Evolutionary conservation across 1,139 yeast species (phyloP).

Genomic region (Geotrichum citri-aurantii): DNA sequence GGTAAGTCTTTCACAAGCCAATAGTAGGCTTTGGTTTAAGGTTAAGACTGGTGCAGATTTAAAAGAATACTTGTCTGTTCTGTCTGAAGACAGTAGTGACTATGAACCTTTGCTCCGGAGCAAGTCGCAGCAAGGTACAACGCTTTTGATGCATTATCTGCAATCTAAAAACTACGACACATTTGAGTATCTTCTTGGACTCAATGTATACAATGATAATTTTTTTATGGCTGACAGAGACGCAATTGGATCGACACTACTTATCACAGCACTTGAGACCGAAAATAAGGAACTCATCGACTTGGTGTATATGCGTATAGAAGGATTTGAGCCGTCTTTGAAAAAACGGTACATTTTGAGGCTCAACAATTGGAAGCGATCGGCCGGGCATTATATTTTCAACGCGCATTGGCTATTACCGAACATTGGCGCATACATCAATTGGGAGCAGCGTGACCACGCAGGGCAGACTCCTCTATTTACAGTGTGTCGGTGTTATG

Average conservation of each 20-base stretch:
- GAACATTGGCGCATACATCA: constrained; percentile 50
- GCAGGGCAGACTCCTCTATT: constrained; percentile 77
- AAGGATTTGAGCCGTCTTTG: constrained; percentile 39
- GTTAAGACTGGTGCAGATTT: constrained; percentile 29
- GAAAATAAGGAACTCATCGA: constrained; percentile 47
- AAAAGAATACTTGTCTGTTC: constrained; percentile 1
- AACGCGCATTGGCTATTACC: constrained; percentile 52
- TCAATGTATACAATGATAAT: constrained; percentile 53
- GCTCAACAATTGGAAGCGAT: constrained; percentile 48
- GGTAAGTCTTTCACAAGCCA: constrained; percentile 42
- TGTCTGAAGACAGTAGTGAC: constrained; percentile 20
- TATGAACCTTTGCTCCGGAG: constrained; percentile 47
- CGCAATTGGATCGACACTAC: constrained; percentile 48
- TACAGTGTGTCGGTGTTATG: constrained; percentile 73
- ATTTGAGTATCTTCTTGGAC: constrained; percentile 45
- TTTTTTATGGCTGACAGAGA: constrained; percentile 62
- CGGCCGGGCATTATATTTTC: constrained; percentile 69
- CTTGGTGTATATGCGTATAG: constrained; percentile 38
- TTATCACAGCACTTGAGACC: constrained; percentile 55
- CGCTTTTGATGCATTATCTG: constrained; percentile 41
- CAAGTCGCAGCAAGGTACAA: constrained; percentile 60
- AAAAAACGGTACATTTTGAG: constrained; percentile 46
- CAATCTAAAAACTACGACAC: constrained; percentile 29
- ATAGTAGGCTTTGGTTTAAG: constrained; percentile 51
- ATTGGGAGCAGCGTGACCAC: constrained; percentile 67